Base-by-base conservation (phyloP, 2,329 filamentous ascomycete genomes). In the Aureobasidium sp. region DNA sequence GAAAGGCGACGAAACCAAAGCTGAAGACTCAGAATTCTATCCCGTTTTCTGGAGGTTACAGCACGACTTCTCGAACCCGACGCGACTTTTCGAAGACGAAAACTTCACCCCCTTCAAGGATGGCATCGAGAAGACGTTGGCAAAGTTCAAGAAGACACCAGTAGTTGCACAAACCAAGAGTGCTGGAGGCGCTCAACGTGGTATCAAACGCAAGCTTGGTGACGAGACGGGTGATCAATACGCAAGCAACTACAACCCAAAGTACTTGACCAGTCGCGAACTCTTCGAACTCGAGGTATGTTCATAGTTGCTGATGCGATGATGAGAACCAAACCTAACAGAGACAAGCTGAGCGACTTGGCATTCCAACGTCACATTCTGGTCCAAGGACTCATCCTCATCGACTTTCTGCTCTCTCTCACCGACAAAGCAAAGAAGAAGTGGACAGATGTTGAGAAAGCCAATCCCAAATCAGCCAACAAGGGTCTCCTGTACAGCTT, bases 261-360 rank as follows among this genome's bases (percentile, higher is more conserved):
- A 97, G 72, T 99, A 99, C 72, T 82, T 99, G 19, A 99, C 94
- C n/a, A 97, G 92, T 73, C 84, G 89, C 66, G 95, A 99, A 72
- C 80, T 99, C 1, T 99, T 99, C 74, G 91, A 95, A 69, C 83
- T 99, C 49, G 94, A 99, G 82, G 89, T 91, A 80, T 64, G 77
- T 70, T 54, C 27, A 12, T 60, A n/a, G 33, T n/a, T 2, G n/a
- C 8, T 17, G 7, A 14, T 40, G 37, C 15, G 15, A 27, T 35
- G 63, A 53, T 22, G 31, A 35, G 52, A 15, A n/a, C 15, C n/a
- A 35, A 27, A 40, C 7, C 45, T 60, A 48, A 65, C 53, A 37
- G n/a, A 49, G 45, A 42, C 42, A 29, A 91, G 89, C 87, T 97
- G 65, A 92, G 91, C 73, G 94, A 99, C 74, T 82, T 96, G 44